A percentile compares a stretch with the other conserved stretches of the same genome.
Evolutionary conservation across 768 basidiomycete genomes (phyloP).

Genomic region (Tylopilus sp.): DNA sequence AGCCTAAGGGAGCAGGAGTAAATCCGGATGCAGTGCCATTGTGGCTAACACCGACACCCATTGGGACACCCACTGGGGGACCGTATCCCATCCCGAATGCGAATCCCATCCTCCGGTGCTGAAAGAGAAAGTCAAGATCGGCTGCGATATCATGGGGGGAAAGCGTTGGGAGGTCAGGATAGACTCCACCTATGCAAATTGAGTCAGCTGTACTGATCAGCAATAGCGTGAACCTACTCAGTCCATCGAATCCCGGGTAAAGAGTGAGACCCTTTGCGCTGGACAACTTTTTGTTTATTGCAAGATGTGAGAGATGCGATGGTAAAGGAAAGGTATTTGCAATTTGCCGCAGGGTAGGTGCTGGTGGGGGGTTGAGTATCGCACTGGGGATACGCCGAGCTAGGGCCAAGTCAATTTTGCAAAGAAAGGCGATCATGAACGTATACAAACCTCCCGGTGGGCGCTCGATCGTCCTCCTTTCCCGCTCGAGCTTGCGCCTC

Average conservation of each 20-base stretch:
- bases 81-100: conserved; percentile 27
- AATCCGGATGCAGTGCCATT: conserved; percentile 14
- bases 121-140: conserved; percentile 55
- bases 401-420: conserved; percentile 3
- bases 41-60: conserved; percentile 17
- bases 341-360: conserved; percentile 66
- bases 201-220: conserved; percentile 4
- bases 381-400: conserved; percentile 61
- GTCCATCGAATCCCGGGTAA: conserved; percentile 19
- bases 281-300: conserved; percentile 19
- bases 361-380: conserved; percentile 47
- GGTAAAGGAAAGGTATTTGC: conserved; percentile 56
- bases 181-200: conserved; percentile 42
- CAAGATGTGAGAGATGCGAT: conserved; percentile 21
- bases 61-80: conserved; percentile 19
- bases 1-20: conserved; percentile 14
- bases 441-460: conserved; percentile 61
- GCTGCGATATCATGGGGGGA: conserved; percentile 44
- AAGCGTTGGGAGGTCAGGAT: conserved; percentile 38
- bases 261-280: conserved; percentile 16
- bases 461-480: conserved; percentile 74
- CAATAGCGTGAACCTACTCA: conserved; percentile 6
- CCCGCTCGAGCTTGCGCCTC: conserved; percentile 78
- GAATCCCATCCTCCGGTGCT: conserved; percentile 33
- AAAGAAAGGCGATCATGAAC: not conserved